Evolutionary conservation across 1,139 yeast genomes (phyloP).

Genomic region (Pneumocystis wakefieldiae): DNA sequence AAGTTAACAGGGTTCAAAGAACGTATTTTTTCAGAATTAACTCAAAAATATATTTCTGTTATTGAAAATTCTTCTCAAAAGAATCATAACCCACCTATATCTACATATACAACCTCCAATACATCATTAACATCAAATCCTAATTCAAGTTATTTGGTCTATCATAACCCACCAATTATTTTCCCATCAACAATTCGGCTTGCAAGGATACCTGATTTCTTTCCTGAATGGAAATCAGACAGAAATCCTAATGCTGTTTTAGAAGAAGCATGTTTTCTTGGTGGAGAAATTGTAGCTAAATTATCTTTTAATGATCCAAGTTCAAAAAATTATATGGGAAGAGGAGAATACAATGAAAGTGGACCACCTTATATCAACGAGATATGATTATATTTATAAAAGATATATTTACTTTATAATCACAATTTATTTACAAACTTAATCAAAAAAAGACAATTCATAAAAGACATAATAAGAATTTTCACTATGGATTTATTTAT

Average conservation of each 20-base stretch:
- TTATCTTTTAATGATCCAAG: constrained; percentile 1
- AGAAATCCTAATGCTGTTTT: constrained; percentile 5
- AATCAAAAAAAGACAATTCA: background rate
- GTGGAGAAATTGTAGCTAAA: constrained; percentile 3
- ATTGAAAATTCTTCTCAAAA: constrained; percentile 14
- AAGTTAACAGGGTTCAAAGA: constrained; percentile 2
- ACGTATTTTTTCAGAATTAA: constrained; percentile 3
- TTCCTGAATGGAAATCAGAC: constrained; percentile 75
- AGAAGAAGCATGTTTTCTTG: constrained; percentile 11
- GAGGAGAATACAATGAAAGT: background rate
- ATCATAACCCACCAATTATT: constrained; percentile 28
- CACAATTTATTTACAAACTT: background rate
- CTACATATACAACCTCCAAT: constrained; percentile 13
- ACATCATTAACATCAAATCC: constrained; percentile 15
- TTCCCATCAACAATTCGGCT: constrained; percentile 61
- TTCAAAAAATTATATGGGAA: background rate
- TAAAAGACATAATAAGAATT: background rate
- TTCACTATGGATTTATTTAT: background rate
- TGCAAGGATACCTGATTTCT: constrained; percentile 73
- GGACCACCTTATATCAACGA: background rate
- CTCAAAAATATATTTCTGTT: constrained; percentile 2
- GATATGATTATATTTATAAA: background rate
- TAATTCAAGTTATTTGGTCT: constrained; percentile 18
- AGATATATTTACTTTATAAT: background rate
- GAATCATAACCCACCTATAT: constrained; percentile 7